Percentiles rank a stretch among this genome's conserved stretches.
These are phyloP conservation scores for Pythium volutum DNA, from an alignment of 352 stramenopile species.

Conservation along the genomic window DNA sequence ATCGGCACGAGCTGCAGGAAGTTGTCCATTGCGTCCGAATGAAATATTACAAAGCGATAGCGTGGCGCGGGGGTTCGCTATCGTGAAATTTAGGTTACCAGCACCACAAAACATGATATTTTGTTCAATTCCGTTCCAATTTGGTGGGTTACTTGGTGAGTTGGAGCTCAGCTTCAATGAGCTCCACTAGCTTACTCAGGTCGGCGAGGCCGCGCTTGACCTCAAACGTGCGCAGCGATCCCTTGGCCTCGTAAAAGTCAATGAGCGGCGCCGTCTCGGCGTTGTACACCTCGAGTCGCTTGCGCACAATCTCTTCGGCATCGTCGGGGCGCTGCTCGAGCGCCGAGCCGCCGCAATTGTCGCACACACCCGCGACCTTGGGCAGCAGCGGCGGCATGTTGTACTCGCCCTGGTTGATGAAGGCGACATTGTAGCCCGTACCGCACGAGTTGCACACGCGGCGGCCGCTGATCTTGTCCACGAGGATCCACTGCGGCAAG, in stretches of 20 bases:
- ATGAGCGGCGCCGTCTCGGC: conserved; percentile 84
- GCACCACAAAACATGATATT: neutral
- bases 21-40: conserved; percentile 36
- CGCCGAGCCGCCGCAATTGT: conserved; percentile 66
- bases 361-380: conserved; percentile 78
- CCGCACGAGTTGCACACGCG: conserved; percentile 83
- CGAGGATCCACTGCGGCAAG: conserved; percentile 83
- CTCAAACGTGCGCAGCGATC: conserved; percentile 77
- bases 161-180: conserved; percentile 63
- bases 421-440: conserved; percentile 85
- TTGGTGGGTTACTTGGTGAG: conserved; percentile 32
- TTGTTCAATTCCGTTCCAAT: conserved; percentile 2
- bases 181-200: conserved; percentile 66
- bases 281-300: conserved; percentile 88
- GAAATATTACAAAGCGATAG: no score
- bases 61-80: no score
- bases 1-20: conserved; percentile 57
- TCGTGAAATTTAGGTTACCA: no score
- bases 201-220: conserved; percentile 85
- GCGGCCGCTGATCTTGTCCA: conserved; percentile 87
- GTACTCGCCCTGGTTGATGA: conserved; percentile 85
- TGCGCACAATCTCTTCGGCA: conserved; percentile 68
- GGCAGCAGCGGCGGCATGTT: conserved; percentile 89
- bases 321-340: conserved; percentile 86
- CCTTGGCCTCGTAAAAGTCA: conserved; percentile 82